Evolutionary conservation across 345 rosid species (phyloP), one percentile per base, ranked within the genome.

Genomic region (Arabidopsis thaliana): DNA sequence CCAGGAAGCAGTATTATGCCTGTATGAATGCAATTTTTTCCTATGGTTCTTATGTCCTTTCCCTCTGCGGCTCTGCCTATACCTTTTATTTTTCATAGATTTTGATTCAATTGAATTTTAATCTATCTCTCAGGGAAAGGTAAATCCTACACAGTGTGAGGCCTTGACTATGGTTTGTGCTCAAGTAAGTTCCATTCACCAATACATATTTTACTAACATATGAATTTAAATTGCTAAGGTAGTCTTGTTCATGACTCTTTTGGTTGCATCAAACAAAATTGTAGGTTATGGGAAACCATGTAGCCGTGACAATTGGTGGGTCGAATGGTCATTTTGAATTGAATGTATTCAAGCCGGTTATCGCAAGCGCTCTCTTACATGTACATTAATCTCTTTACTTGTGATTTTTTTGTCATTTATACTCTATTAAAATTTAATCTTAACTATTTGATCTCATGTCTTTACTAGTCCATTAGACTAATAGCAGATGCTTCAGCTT

Each of bases 1-100:
- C 96, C 96, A 12, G 98, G 97, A 70, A 93, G 98, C 88, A 93
- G 97, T 81, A 93, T 91, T 65, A 93, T 93, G 98, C 98, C 97
- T 45, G 98, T 93, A 87, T 66, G 67, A 10, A 59, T 56, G 28
- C 78, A 30, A 6, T 38, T 59, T 16, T 16, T 16, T 16, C 20
- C 20, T 16, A 16, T 16, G 20, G 20, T 16, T 52, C 44, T 16
- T 50, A 28, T 16, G 30, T 63, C 73, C 14, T 20, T 40, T 23
- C 50, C 3, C 16, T 51, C 8, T 51, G 14, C 20, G 20, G 20
- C 20, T 16, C 20, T 28, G 3, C 7, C 33, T 13, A 52, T 24
- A 11, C 34, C 3, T 5, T 28, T 6, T 30, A 10, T 7, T 55
- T 30, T 55, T 30, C 48, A 59, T 12, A 16, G 4, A 8, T 60